Evolutionary conservation across 2,329 filamentous ascomycete genomes (phyloP).

Genomic region (Knufia petricola): DNA sequence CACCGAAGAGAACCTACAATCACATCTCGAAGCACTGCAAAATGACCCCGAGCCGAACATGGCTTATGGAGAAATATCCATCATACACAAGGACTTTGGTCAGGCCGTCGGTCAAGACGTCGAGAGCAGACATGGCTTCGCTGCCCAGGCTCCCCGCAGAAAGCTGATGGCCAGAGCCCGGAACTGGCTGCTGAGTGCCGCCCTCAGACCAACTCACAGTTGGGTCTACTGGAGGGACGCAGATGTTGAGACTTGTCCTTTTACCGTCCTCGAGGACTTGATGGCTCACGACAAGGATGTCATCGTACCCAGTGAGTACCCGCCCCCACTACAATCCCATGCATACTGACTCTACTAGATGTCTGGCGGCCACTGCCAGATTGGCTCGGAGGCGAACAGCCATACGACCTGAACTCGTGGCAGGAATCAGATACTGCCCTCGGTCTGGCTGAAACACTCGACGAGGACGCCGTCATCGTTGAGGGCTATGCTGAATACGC

Average conservation of each 20-base stretch:
- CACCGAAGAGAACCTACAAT: conserved; percentile 65
- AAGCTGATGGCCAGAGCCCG: conserved; percentile 97
- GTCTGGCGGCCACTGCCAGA: conserved; percentile 98
- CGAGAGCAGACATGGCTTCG: conserved; percentile 93
- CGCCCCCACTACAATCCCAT: neutral
- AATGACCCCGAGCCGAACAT: conserved; percentile 67
- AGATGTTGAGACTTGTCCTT: conserved; percentile 93
- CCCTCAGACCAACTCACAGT: conserved; percentile 85
- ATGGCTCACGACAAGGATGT: conserved; percentile 99
- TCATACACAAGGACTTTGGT: conserved; percentile 97
- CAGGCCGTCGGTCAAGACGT: conserved; percentile 97
- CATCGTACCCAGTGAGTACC: conserved; percentile 86
- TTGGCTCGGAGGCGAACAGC: conserved; percentile 96
- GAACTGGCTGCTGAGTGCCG: conserved; percentile 93
- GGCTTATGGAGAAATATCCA: conserved; percentile 89
- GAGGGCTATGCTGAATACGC: conserved; percentile 98
- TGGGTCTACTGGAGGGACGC: conserved; percentile 99
- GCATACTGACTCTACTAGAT: conserved; percentile 44
- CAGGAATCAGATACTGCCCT: conserved; percentile 97
- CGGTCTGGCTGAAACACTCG: conserved; percentile 82
- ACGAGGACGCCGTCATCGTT: conserved; percentile 97
- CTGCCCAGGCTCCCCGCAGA: conserved; percentile 81
- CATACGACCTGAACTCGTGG: conserved; percentile 98
- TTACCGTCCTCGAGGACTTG: conserved; percentile 91
- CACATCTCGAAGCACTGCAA: conserved; percentile 70